These are phyloP conservation scores for Linum usitatissimum DNA, from an alignment of 345 rosid species.

Conservation along the genomic window DNA sequence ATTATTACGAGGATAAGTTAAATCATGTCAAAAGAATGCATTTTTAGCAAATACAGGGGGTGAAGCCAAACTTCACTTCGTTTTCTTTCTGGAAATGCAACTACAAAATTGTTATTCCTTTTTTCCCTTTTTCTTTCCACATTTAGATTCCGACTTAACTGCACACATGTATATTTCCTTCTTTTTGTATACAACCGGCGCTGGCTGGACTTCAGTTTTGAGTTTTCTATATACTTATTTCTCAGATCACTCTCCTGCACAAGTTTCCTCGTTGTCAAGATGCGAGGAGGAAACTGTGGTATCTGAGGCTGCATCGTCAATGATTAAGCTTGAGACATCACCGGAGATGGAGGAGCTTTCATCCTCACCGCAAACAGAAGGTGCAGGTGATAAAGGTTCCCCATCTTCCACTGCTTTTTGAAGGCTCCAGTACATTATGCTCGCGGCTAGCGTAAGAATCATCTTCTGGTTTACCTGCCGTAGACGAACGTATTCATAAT, in stretches of 20 bases:
- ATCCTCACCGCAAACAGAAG: slow-evolving; percentile 36
- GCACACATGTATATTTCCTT: neutral
- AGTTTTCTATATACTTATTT: neutral
- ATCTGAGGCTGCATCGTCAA: slow-evolving; percentile 59
- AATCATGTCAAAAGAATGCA: neutral
- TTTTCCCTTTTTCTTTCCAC: neutral
- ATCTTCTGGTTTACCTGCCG: slow-evolving; percentile 88
- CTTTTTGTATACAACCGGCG: neutral
- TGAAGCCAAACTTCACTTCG: neutral
- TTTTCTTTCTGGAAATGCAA: neutral
- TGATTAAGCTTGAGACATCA: slow-evolving; percentile 42
- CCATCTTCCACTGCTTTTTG: slow-evolving; percentile 43
- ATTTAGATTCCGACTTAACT: neutral
- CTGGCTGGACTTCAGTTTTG: neutral
- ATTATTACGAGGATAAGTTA: neutral
- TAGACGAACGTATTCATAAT: neutral
- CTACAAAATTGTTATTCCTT: neutral
- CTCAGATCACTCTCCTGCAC: slow-evolving; percentile 12
- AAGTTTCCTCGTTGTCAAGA: slow-evolving; percentile 35
- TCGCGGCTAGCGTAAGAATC: slow-evolving; percentile 74
- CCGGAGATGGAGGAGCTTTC: slow-evolving; percentile 3
- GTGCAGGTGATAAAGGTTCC: slow-evolving; percentile 47
- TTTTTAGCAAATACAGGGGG: neutral
- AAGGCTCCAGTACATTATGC: slow-evolving; percentile 89
- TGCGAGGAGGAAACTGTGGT: slow-evolving; percentile 45